Evolutionary conservation across 2,329 filamentous ascomycete genomes (phyloP).

Genomic region (Calonectria naviculata): DNA sequence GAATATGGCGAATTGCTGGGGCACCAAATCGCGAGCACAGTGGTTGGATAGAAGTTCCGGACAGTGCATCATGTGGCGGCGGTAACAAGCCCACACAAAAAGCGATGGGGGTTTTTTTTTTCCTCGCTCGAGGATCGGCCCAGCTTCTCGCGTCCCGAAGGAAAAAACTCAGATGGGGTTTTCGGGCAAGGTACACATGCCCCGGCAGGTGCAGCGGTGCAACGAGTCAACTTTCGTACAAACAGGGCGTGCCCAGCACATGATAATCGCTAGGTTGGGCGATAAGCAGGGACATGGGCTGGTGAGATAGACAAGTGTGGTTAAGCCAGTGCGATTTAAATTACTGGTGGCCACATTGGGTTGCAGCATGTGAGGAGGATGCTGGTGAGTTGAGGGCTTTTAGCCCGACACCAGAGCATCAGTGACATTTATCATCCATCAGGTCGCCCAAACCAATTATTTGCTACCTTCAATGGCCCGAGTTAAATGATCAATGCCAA

Average conservation of each 20-base stretch:
- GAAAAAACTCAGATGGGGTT: neutral
- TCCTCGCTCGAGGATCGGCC: neutral
- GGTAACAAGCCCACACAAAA: neutral
- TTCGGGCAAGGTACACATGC: neutral
- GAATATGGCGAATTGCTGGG: neutral
- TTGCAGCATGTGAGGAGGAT: neutral
- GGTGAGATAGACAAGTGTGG: constrained; percentile 11
- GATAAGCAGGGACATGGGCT: constrained; percentile 41
- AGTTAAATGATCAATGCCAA: neutral
- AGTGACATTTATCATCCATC: neutral
- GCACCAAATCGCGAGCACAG: neutral
- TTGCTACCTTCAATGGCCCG: neutral
- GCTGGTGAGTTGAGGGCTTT: constrained; percentile 13
- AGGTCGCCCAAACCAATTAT: neutral
- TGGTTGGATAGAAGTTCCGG: neutral
- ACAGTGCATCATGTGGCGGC: neutral
- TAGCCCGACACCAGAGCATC: neutral
- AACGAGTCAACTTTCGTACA: neutral
- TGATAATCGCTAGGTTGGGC: constrained; percentile 16
- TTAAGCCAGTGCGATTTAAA: constrained; percentile 1
- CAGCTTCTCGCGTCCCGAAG: neutral
- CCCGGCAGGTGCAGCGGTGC: neutral
- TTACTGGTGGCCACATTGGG: constrained; percentile 12
- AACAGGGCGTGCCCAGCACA: neutral
- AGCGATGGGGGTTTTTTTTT: neutral